These are phyloP conservation scores for Aegilops bicornis DNA, from an alignment of 176 grass and related monocot species.

Conservation along the genomic window DNA sequence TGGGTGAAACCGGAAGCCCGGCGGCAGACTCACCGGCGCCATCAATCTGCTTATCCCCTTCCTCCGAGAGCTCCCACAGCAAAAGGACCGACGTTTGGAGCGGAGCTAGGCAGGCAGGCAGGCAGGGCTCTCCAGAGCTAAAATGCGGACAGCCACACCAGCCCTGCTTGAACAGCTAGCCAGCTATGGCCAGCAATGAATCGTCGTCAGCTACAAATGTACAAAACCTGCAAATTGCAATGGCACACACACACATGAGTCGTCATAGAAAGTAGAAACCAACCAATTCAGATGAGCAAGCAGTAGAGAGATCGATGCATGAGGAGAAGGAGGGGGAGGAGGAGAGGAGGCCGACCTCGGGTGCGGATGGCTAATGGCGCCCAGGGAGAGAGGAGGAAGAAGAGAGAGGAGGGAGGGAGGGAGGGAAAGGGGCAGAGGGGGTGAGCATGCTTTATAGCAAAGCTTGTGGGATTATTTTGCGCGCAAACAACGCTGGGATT, in stretches of 20 bases:
- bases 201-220: constrained; percentile 39
- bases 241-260: not conserved
- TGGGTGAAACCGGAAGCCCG: constrained; percentile 91
- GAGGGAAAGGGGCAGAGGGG: constrained; percentile 54
- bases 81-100: not conserved
- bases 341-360: constrained; percentile 34
- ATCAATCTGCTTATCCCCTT: constrained; percentile 51
- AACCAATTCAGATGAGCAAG: not conserved
- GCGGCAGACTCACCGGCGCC: constrained; percentile 85
- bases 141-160: constrained; percentile 47
- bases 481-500: constrained; percentile 33
- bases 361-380: constrained; percentile 47
- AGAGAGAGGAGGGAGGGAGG: constrained; percentile 33
- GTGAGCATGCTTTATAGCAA: constrained; percentile 60
- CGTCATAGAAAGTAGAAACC: not conserved
- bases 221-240: constrained; percentile 56
- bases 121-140: constrained; percentile 47
- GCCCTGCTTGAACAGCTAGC: constrained; percentile 28
- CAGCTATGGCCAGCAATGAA: constrained; percentile 33
- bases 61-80: constrained; percentile 29
- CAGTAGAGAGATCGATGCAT: constrained; percentile 18
- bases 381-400: constrained; percentile 28
- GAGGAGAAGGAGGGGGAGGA: not conserved
- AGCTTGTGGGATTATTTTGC: constrained; percentile 33
- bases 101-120: constrained; percentile 25